Evolutionary conservation across 208 protist genomes (phyloP), one percentile per base, ranked within the genome.

Genomic region (Trypanosoma lewisi): DNA sequence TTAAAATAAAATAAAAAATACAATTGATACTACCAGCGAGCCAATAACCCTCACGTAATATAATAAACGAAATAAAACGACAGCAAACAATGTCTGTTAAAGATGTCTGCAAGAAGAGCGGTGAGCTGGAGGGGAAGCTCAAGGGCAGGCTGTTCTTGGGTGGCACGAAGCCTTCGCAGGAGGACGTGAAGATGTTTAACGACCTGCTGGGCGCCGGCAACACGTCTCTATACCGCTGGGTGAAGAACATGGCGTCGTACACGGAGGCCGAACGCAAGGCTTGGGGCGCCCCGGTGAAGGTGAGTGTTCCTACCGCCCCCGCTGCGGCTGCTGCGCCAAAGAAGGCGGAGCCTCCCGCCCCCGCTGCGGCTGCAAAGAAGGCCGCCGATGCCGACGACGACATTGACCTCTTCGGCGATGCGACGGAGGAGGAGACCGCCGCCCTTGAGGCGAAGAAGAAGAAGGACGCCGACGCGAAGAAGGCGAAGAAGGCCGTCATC

Each of bases 331-430:
- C 73, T 19, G 69, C 36, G 25, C 53, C 36, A 25, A 42, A 66
- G 63, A 75, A 77, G 60, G 63, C 67, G 19, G 34, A 54, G 16
- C 39, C 60, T 27, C 59, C 36, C 23, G 17, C 39, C 39, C 14
- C 39, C 39, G n/a, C n/a, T n/a, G n/a, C n/a, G n/a, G n/a, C n/a
- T n/a, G n/a, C 49, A 36, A 73, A 74, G 52, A 79, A 70, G 54
- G 57, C 63, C 23, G 70, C 77, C 4, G 73, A 61, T 47, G 74
- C 73, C 17, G 90, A 96, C 57, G 90, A 96, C 53, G 90, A 94
- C 71, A 84, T 96, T 53, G 90, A 96, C 66, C 80, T 96, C 25
- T 96, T 96, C 61, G 90, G 87, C 33, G 87, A 94, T 70, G 76
- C 74, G 41, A 94, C 90, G 25, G 87, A 91, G 67, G 87, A 93